Evolutionary conservation across 768 basidiomycete genomes (phyloP), one percentile per base, ranked within the genome.

Genomic region (Amanita thiersii): DNA sequence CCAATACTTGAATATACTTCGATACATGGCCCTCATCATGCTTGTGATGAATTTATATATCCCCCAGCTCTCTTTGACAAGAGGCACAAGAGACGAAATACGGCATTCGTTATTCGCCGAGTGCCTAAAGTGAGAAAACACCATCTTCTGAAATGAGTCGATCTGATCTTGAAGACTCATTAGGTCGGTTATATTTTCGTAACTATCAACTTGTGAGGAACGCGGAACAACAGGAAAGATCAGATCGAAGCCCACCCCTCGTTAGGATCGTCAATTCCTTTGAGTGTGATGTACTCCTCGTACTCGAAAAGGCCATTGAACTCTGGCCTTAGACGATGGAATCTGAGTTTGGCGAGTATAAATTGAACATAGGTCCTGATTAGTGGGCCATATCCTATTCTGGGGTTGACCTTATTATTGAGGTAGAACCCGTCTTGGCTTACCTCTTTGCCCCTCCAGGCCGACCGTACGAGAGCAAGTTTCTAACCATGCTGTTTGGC

Each of bases 301-400:
- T 99, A 99, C 62, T 99, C 96, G 56, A 99, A 99, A 4, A 99
- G 65, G 18, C 96, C 96, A 61, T 98, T 98, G 68, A 99, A 99
- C 59, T 98, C 96, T 2, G 90, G 88, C 53, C 96, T 81, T 30
- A 94, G 70, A 19, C 90, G 85, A 61, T 98, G 96, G 62, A 98
- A 98, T 30, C 92, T 76, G 30, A 99, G 78, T 61, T 99, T 99
- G 12, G 92, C 85, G 39, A 98, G 69, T 41, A 98, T 81, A 60
- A 96, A 96, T 49, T 92, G 86, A 8, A 97, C 94, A 56, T 99
- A 98, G 24, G 91, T 93, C 51, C 82, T 82, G 58, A 98, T 98
- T 40, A 98, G 71, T 20, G 89, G 71, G 1, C 85, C 89, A 50
- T 99, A 98, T 24, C 96, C 92, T 96, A 50, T 5, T 5, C 41